Conservation (phyloP, 129 eudicot species). For the Pulicaria dysenterica region DNA sequence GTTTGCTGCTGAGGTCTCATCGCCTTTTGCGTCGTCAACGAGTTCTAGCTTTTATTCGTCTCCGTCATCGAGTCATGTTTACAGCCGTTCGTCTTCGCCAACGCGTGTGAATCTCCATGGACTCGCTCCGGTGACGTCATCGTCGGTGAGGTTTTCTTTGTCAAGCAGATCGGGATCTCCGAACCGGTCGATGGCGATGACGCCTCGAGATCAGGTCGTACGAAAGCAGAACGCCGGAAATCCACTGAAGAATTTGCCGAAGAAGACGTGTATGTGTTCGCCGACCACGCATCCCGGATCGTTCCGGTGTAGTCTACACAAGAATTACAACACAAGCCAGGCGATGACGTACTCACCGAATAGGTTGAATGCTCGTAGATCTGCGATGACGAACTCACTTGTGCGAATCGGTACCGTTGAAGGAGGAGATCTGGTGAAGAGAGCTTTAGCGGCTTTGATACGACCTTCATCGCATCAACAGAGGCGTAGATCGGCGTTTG, state of each 20-base stretch:
- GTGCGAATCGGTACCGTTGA: slow-evolving; percentile 94
- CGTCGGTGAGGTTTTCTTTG: slow-evolving; percentile 70
- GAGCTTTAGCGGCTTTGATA: slow-evolving; percentile 88
- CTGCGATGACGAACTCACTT: slow-evolving; percentile 95
- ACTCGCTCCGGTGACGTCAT: slow-evolving; percentile 54
- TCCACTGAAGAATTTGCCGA: slow-evolving; percentile 49
- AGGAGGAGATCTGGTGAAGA: slow-evolving; percentile 90
- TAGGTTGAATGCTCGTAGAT: slow-evolving; percentile 70
- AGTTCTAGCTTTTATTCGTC: slow-evolving; percentile 62
- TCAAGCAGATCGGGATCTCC: slow-evolving; percentile 68
- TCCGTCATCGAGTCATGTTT: slow-evolving; percentile 43
- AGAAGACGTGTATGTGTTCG: slow-evolving; percentile 86
- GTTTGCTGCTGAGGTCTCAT: slow-evolving; percentile 38
- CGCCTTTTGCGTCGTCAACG: slow-evolving; percentile 59
- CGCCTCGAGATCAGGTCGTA: slow-evolving; percentile 58
- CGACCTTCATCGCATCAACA: slow-evolving; percentile 95
- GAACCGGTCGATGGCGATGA: slow-evolving; percentile 56
- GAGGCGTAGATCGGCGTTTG: slow-evolving; percentile 68
- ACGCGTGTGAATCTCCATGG: slow-evolving; percentile 78
- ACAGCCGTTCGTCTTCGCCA: slow-evolving; percentile 69
- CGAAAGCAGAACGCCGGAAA: slow-evolving; percentile 47
- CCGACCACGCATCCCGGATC: slow-evolving; percentile 97
- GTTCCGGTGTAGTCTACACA: slow-evolving; percentile 81
- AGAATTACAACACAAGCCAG: slow-evolving; percentile 41
- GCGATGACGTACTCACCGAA: slow-evolving; percentile 62